Evolutionary conservation across 2,329 filamentous ascomycete genomes (phyloP).

Genomic region (Ophiosphaerella narmari): DNA sequence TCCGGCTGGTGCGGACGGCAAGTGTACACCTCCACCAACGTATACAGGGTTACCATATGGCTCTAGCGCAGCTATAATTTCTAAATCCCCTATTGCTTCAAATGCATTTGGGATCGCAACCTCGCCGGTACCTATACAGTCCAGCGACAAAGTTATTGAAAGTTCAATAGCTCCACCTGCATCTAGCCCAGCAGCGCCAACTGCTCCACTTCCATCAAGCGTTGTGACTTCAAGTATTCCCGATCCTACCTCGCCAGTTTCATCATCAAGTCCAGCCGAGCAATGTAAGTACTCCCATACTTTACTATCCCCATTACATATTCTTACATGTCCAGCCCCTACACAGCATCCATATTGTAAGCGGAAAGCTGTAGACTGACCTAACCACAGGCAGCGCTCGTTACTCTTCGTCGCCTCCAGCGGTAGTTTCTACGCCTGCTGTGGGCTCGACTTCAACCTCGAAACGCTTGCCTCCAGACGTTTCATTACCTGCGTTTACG

Average conservation of each 20-base stretch:
- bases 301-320: neutral
- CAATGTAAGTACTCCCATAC: neutral
- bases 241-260: neutral
- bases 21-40: conserved; percentile 10
- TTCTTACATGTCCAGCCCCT: neutral
- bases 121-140: neutral
- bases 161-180: neutral
- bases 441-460: neutral
- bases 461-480: neutral
- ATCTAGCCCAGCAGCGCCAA: neutral
- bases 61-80: neutral
- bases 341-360: conserved; percentile 1
- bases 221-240: neutral
- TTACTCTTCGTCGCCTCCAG: neutral
- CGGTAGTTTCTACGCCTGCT: neutral
- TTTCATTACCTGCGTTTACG: neutral
- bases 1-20: conserved; percentile 11
- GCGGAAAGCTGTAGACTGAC: neutral
- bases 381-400: neutral
- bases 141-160: neutral
- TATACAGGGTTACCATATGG: conserved; percentile 14
- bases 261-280: neutral
- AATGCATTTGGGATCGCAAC: neutral
- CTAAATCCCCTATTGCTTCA: neutral
- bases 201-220: neutral